Evolutionary conservation across 202 grass and related monocot species (phyloP).

Genomic region (Musa balbisiana): DNA sequence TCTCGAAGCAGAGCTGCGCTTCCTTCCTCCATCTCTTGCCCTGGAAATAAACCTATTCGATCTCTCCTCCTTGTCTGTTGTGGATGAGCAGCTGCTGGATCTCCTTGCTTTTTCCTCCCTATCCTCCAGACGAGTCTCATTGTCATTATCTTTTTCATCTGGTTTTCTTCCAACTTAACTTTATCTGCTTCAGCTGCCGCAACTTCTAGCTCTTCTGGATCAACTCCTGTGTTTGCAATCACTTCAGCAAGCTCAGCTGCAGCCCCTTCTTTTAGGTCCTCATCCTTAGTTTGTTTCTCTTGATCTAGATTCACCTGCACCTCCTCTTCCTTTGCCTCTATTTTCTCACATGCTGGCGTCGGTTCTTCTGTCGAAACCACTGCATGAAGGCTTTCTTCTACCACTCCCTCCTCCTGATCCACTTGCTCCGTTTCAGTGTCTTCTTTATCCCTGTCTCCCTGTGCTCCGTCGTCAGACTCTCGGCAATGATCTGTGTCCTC

Average conservation of each 20-base stretch:
- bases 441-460: conserved; percentile 28
- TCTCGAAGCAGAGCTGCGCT: conserved; percentile 25
- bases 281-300: not conserved
- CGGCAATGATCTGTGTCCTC: not conserved
- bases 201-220: not conserved
- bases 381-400: conserved; percentile 25
- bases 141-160: conserved; percentile 9
- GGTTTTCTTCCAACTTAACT: conserved; percentile 1
- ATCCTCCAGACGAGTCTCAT: conserved; percentile 14
- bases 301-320: not conserved
- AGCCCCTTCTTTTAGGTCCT: conserved; percentile 8
- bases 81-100: conserved; percentile 34
- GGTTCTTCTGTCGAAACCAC: conserved; percentile 22
- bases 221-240: not conserved
- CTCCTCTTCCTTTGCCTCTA: conserved; percentile 1
- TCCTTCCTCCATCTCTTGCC: conserved; percentile 38
- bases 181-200: conserved; percentile 2
- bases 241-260: conserved; percentile 26
- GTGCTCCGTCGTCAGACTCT: conserved; percentile 9
- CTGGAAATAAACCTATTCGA: not conserved
- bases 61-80: conserved; percentile 34
- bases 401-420: conserved; percentile 27
- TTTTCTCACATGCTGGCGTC: not conserved
- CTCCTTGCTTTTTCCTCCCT: conserved; percentile 14
- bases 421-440: conserved; percentile 22